Evolutionary conservation across 1,284 basidiomycete species (phyloP), one percentile per base, ranked within the genome.

Genomic region (Malassezia sp.): DNA sequence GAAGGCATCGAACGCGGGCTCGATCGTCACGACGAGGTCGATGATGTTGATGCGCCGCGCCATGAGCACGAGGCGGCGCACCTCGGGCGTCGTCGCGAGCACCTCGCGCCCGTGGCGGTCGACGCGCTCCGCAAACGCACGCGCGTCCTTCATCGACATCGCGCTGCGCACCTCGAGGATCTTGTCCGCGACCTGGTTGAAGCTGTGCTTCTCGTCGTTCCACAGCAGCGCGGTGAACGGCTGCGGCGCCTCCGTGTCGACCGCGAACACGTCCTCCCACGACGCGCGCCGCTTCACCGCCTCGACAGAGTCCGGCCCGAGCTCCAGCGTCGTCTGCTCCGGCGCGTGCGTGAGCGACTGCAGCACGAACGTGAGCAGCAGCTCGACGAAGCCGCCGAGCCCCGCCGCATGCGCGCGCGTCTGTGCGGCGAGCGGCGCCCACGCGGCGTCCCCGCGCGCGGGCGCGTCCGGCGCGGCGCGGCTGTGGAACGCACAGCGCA

Each of bases 131-230:
- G 79, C 82, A 39, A 50, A 50, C 6, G 30, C 17, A 6, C 48
- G 48, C 26, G 83, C 74, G 4, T 77, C 78, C 5, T 76, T 72
- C 0, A 84, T 84, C 12, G 37, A 40, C 37, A 40, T 29, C 21
- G 32, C 17, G 5, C 37, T 24, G 26, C 22, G 27, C 18, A 50
- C 48, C 17, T 60, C 60, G 33, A 57, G 50, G 38, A 49, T 38
- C 27, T 33, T 39, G 27, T 67, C 63, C 20, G 60, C 54, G 45
- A 95, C 82, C 64, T 96, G 87, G 42, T 83, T 82, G 60, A 85
- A 85, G 2, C 86, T 89, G 71, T 96, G 93, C 60, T 89, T 93
- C 71, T 99, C 93, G 72, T 96, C 91, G 71, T 93, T 90, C 89
- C 89, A 96, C 2, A 96, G 73, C 15, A 93, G 75, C 43, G 96